Base-by-base conservation (phyloP, 306 rosid species). In the Cucumis melo region DNA sequence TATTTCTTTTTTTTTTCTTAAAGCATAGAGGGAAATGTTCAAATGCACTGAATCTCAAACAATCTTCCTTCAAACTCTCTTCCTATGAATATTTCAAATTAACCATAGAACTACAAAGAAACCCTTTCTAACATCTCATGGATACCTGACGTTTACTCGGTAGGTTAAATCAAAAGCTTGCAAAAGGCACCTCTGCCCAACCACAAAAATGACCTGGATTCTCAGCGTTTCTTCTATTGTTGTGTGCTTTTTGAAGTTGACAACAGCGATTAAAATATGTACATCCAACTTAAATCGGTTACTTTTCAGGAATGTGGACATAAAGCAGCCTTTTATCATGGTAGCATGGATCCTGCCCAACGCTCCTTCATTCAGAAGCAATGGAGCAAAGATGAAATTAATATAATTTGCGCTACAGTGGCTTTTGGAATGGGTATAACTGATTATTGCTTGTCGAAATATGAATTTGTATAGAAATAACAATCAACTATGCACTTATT, bases 401-500 rank as follows among this genome's bases (percentile, higher is more conserved):
- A 92, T 53, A 84, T 94, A 59, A 94, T 94, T 66, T 94, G 99
- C 78, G 99, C 99, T 66, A 94, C 99, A 27, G 95, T 94, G 84
- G 99, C 99, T 82, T 94, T 94, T 89, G 99, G 99, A 87, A 94
- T 94, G 99, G 99, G 99, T 94, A 94, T 8, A 42, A 38, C 82
- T 84, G 38, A 77, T 6, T 73, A 65, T 83, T 82, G 38, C 75
- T 77, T 66, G 77, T 79, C 66, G 20, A 80, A 80, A 77, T 81
- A 60, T 74, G 59, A 54, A 58, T 77, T 84, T 70, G 38, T 58
- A 66, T 65, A 78, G 76, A 81, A 46, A 13, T 12, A 46, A 46
- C 17, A 46, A 46, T 9, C 53, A 46, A 61, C 66, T 79, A 67
- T 61, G 78, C 77, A 78, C 78, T 74, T 46, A 80, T 70, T 70